Percentiles rank a stretch among this genome's conserved stretches.
Evolutionary conservation across 2,329 filamentous ascomycete genomes (phyloP).

Genomic region (Ophiostoma sp.): DNA sequence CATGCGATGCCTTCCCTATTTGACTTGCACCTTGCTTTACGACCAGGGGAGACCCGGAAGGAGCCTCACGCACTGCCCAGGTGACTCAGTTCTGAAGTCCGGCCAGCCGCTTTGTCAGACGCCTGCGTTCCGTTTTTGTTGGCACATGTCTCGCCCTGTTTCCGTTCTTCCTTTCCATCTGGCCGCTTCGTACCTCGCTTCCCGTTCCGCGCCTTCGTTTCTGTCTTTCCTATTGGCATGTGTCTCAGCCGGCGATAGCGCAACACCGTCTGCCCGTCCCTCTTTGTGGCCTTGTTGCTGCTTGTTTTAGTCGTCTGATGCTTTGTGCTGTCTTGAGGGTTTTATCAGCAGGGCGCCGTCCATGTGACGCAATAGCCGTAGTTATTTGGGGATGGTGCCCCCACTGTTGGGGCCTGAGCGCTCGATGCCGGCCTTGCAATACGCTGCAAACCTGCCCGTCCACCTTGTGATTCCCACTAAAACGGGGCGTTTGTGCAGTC

Average conservation of each 20-base stretch:
- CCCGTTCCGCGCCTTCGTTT: not conserved
- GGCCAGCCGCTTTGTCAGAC: not conserved
- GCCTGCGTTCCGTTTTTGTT: not conserved
- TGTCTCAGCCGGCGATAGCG: too few species aligned
- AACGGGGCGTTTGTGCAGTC: not conserved
- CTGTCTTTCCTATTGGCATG: not conserved
- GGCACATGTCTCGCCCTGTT: not conserved
- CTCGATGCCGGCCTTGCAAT: too few species aligned
- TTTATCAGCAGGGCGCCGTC: not conserved
- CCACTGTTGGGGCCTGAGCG: not conserved
- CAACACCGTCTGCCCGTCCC: not conserved
- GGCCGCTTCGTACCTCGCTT: too few species aligned
- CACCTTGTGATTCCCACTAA: conserved; percentile 10
- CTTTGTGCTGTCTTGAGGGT: not conserved
- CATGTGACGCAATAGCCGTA: conserved; percentile 9
- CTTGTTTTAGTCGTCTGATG: not conserved
- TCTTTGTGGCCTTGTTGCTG: not conserved
- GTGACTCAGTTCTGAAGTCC: not conserved
- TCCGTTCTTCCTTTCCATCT: too few species aligned
- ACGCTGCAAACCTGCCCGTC: conserved; percentile 2
- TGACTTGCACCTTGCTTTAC: too few species aligned
- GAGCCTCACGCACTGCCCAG: not conserved
- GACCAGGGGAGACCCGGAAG: not conserved
- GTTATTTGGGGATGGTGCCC: not conserved
- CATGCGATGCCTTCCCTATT: too few species aligned